These are phyloP conservation scores for Sclerotinia spermophila DNA, from an alignment of 2,329 filamentous ascomycete genomes.

Conservation along the genomic window DNA sequence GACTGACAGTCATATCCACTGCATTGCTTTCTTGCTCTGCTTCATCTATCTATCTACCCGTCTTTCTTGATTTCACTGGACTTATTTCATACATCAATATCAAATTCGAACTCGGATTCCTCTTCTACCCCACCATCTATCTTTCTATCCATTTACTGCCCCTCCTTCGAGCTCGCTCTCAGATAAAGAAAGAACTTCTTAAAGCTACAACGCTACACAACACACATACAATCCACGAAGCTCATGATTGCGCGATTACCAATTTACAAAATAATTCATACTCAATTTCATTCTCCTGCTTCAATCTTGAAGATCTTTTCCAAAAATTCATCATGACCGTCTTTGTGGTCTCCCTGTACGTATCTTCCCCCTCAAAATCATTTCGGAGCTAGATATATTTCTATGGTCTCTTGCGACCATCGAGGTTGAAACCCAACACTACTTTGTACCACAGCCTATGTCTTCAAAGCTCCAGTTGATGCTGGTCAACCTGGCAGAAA, in stretches of 20 bases:
- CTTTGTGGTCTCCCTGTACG: conserved; percentile 58
- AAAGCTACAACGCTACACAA: not conserved
- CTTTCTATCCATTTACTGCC: not conserved
- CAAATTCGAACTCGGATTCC: not conserved
- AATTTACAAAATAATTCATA: not conserved
- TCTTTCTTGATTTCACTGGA: not conserved
- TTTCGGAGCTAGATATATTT: not conserved
- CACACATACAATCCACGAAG: not conserved
- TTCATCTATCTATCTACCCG: not conserved
- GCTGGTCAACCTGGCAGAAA: not conserved
- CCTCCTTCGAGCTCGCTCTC: not conserved
- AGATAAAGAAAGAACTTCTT: not conserved
- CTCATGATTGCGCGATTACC: conserved; percentile 19
- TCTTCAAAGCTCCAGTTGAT: not conserved
- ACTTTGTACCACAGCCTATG: not conserved
- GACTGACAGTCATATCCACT: not conserved
- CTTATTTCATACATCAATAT: not conserved
- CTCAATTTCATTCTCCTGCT: conserved; percentile 3
- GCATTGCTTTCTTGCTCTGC: not conserved
- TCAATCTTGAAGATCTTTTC: conserved; percentile 9
- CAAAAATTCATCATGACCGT: conserved; percentile 48
- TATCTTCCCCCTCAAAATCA: not conserved
- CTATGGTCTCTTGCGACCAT: not conserved
- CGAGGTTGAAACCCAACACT: too few relatives aligned
- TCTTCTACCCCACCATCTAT: not conserved